Conservation (phyloP, 345 rosid genomes). For the Ricinus communis region DNA sequence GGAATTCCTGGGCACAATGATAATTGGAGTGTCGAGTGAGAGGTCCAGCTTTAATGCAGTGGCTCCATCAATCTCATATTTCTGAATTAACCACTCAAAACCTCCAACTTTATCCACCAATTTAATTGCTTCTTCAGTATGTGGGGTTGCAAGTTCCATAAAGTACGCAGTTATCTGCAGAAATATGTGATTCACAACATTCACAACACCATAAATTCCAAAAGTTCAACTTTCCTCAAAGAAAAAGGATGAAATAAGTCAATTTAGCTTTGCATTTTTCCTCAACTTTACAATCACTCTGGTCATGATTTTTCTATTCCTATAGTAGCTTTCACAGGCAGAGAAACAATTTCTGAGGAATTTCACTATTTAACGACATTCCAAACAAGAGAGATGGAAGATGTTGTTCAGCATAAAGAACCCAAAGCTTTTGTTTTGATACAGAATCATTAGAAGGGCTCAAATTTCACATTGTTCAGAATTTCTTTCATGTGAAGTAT, state of each 20-base stretch:
- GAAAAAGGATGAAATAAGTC: neutral
- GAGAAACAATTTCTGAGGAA: neutral
- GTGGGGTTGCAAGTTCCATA: slow-evolving; percentile 95
- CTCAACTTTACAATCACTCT: neutral
- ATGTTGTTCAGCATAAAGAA: neutral
- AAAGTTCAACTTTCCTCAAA: too few relatives aligned
- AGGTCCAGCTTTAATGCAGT: slow-evolving; percentile 92
- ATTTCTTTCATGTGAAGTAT: neutral
- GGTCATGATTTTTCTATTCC: neutral
- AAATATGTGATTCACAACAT: slow-evolving; percentile 18
- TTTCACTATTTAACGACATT: neutral
- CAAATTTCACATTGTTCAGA: neutral
- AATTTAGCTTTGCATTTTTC: neutral
- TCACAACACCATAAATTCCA: neutral
- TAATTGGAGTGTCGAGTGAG: slow-evolving; percentile 88
- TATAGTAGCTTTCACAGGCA: neutral
- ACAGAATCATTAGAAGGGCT: neutral
- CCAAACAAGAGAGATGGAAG: neutral
- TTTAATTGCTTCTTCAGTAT: slow-evolving; percentile 88
- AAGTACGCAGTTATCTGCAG: slow-evolving; percentile 83
- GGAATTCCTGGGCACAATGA: slow-evolving; percentile 85
- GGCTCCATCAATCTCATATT: slow-evolving; percentile 94
- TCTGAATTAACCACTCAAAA: slow-evolving; percentile 95
- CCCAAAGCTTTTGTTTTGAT: neutral
- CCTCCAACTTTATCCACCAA: slow-evolving; percentile 98